These are phyloP conservation scores for Musa troglodytarum DNA, from an alignment of 176 grass and related monocot genomes.

Conservation along the genomic window DNA sequence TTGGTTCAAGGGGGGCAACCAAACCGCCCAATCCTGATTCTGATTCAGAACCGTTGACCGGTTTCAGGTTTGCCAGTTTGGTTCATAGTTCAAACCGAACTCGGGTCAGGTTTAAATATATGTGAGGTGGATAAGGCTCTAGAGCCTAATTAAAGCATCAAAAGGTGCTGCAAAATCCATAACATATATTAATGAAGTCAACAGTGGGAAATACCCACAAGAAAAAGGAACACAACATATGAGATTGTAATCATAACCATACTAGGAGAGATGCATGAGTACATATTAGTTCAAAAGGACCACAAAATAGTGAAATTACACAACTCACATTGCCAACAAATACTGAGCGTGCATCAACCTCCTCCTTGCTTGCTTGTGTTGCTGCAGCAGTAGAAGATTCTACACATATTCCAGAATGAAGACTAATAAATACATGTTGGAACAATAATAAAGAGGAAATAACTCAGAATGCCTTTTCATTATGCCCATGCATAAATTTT, in stretches of 20 bases:
- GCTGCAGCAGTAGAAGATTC: slow-evolving; percentile 1
- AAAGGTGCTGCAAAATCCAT: background rate
- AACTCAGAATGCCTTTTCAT: background rate
- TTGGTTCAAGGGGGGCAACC: no score
- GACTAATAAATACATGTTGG: background rate
- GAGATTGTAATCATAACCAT: no score
- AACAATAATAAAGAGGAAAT: background rate
- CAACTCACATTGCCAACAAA: slow-evolving; percentile 77
- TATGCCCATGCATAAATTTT: no score
- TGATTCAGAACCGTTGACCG: no score
- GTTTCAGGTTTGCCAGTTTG: no score
- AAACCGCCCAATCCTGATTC: no score
- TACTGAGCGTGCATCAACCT: slow-evolving; percentile 73
- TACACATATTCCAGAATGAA: background rate
- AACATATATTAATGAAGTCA: background rate
- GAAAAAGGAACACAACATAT: no score
- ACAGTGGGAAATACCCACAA: background rate
- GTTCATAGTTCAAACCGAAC: no score
- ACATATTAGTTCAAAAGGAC: background rate
- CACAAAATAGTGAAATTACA: background rate
- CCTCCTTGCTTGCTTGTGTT: slow-evolving; percentile 42
- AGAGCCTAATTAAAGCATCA: background rate
- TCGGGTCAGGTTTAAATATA: no score
- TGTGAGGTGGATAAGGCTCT: background rate
- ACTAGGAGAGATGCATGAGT: no score